These are phyloP conservation scores for Endocalyx cinctus DNA, from an alignment of 2,329 filamentous ascomycete species.

Conservation along the genomic window DNA sequence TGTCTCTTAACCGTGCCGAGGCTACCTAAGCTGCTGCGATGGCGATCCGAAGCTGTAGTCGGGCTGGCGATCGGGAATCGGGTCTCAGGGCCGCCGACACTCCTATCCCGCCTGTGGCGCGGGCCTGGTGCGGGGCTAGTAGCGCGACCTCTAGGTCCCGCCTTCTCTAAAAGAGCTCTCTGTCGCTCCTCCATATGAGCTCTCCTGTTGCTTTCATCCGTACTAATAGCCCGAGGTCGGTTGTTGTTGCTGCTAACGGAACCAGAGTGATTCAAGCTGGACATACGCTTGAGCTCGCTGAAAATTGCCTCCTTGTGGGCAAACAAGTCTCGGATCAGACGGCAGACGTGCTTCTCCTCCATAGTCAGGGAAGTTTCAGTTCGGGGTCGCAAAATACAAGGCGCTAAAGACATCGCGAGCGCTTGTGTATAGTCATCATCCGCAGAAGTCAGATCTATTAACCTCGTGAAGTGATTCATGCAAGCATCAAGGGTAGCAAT, in stretches of 20 bases:
- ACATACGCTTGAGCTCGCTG: slow-evolving; percentile 88
- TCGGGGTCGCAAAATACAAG: slow-evolving; percentile 83
- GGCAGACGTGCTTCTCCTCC: slow-evolving; percentile 90
- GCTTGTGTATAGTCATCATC: slow-evolving; percentile 78
- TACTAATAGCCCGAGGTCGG: slow-evolving; percentile 82
- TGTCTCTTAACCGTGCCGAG: slow-evolving; percentile 47
- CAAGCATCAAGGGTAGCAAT: slow-evolving; percentile 98
- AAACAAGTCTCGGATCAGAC: slow-evolving; percentile 87
- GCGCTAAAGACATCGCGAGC: slow-evolving; percentile 70
- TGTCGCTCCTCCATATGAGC: slow-evolving; percentile 92
- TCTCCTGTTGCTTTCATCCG: slow-evolving; percentile 91
- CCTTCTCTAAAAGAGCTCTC: slow-evolving; percentile 69
- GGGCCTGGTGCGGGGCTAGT: slow-evolving; percentile 66
- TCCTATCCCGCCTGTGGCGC: slow-evolving; percentile 73
- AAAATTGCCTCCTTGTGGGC: slow-evolving; percentile 94
- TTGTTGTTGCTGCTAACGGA: slow-evolving; percentile 48
- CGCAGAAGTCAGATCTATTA: slow-evolving; percentile 94
- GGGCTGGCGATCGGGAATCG: slow-evolving; percentile 79
- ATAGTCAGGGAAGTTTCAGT: slow-evolving; percentile 86
- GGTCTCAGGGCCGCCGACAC: slow-evolving; percentile 66
- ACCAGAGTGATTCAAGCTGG: slow-evolving; percentile 61
- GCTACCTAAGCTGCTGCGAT: slow-evolving; percentile 44
- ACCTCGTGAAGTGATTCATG: slow-evolving; percentile 94
- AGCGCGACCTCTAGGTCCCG: slow-evolving; percentile 61
- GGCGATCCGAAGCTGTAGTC: slow-evolving; percentile 47